Percentiles rank a stretch among this genome's conserved stretches.
phyloP scores from a whole-genome alignment of 1,284 basidiomycete genomes.

The Ceratobasidium theobromae region DNA sequence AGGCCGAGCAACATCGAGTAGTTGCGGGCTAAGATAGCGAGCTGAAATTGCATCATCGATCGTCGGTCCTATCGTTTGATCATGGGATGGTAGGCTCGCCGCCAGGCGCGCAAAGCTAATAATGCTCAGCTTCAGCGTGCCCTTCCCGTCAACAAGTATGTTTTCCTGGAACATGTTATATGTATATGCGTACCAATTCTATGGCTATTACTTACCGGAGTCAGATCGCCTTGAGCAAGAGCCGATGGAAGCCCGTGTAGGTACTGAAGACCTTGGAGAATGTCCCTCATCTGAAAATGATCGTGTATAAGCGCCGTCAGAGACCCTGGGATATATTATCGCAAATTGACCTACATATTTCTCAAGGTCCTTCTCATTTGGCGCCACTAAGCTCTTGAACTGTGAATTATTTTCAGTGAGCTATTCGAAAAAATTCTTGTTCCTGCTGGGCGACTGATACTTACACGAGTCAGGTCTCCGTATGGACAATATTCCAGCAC shows the following conservation, averaged over 20 bases:
- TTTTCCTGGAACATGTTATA: not conserved
- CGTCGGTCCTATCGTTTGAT: not conserved
- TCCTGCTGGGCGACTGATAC: not conserved
- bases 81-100: not conserved
- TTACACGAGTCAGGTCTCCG: not conserved
- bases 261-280: not conserved
- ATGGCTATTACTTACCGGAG: not conserved
- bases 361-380: not conserved
- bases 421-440: too few relatives aligned
- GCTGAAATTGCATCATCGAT: not conserved
- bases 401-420: not conserved
- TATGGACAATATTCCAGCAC: slow-evolving; percentile 3
- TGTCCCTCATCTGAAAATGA: not conserved
- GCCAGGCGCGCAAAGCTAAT: slow-evolving; percentile 2
- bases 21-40: slow-evolving; percentile 18
- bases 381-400: not conserved
- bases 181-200: not conserved
- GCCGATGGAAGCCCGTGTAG: not conserved
- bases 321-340: not conserved
- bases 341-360: not conserved
- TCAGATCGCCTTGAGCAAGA: not conserved
- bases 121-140: slow-evolving; percentile 5
- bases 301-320: not conserved
- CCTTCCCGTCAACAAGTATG: slow-evolving; percentile 7
- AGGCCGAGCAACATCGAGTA: not conserved